Evolutionary conservation across 2,329 filamentous ascomycete species (phyloP), one percentile per base, ranked within the genome.

Genomic region (Phymatotrichopsis omnivora): DNA sequence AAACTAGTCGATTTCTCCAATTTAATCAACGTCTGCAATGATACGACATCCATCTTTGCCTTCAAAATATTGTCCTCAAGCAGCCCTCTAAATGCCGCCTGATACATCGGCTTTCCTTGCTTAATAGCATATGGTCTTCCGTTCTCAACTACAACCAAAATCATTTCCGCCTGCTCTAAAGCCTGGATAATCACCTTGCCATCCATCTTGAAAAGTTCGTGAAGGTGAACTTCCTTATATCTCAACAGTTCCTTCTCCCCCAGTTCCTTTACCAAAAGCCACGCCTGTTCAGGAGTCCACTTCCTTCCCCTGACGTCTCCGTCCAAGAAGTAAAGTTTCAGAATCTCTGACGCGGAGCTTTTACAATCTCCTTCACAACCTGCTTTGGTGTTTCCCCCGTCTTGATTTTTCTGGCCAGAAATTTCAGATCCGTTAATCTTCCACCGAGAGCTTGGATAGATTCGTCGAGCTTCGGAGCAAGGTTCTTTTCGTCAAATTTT

Each of bases 351-450:
- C 1, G 86, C 83, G 14, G 82, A 82, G 60, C 94, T 85, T 43
- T 85, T 79, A 94, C 82, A 52, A 98, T 96, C 54, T 94, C 86
- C 17, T 78, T 70, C 2, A 95, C 80, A 2, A 91, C 91, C 56
- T 81, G 73, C 53, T 72, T 74, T 1, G 91, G 91, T 2, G 74
- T 81, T 62, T 95, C 86, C 12, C 91, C 89, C 1, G 82, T 78
- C 64, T 85, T 85, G 57, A 98, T 82, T 14, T 91, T 75, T 27
- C 89, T 78, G n/a, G 87, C 82, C 32, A 98, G 76, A 60, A 91
- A 93, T 61, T 96, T 89, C 16, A 98, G 78, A 60, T 98, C 91
- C 0, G 86, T 94, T n/a, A 98, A 72, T 3, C 91, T 83, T 2
- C 91, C 91, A 17, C 91, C 91, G 1, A 98, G 73, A 0, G 79